Conservation (phyloP, 2,329 filamentous ascomycete genomes). For the Pseudonectria buxi region DNA sequence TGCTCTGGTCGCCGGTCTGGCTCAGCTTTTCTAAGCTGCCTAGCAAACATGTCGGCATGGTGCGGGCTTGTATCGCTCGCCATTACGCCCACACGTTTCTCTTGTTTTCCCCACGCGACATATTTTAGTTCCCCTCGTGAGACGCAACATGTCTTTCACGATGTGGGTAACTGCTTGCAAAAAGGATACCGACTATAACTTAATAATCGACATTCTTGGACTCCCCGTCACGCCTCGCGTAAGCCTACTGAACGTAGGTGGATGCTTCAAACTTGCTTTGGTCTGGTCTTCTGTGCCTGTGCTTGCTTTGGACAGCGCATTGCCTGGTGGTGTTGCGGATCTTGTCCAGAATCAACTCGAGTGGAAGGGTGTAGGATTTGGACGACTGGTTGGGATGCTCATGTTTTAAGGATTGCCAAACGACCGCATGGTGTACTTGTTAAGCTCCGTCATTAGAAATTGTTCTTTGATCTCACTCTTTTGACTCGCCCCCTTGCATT, state of each 20-base stretch:
- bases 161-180: constrained; percentile 20
- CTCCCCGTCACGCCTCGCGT: constrained; percentile 2
- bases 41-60: constrained; percentile 20
- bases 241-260: too few species aligned
- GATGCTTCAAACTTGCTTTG: too few species aligned
- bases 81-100: constrained; percentile 27
- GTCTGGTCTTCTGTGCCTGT: too few species aligned
- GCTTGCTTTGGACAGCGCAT: too few species aligned
- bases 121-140: constrained; percentile 26
- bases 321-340: too few species aligned
- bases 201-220: constrained; percentile 38
- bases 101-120: constrained; percentile 29
- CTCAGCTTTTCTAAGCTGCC: constrained; percentile 44
- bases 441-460: too few species aligned
- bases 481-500: background rate
- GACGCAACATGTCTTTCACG: constrained; percentile 21
- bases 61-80: constrained; percentile 30
- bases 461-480: too few species aligned
- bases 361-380: too few species aligned
- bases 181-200: constrained; percentile 33
- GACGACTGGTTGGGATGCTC: too few species aligned
- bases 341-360: too few species aligned
- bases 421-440: too few species aligned
- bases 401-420: too few species aligned
- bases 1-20: constrained; percentile 39